Evolutionary conservation across 805 yeast genomes (phyloP).

Genomic region (Zygoascus bituminiphila): DNA sequence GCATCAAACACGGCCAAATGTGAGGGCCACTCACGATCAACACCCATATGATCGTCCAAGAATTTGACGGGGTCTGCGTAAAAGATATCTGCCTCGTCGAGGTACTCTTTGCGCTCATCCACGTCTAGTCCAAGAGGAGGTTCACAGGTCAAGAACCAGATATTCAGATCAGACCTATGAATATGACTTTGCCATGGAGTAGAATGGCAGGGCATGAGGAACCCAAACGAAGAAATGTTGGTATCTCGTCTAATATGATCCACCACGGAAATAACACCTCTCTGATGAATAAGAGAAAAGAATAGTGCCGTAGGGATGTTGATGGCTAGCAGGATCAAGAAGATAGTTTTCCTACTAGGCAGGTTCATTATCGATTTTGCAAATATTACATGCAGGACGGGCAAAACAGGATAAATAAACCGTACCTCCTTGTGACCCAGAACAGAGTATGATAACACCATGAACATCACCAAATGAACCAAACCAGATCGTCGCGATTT

Average conservation of each 20-base stretch:
- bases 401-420: conserved; percentile 78
- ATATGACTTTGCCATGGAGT: conserved; percentile 90
- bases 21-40: conserved; percentile 37
- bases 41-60: conserved; percentile 33
- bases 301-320: conserved; percentile 41
- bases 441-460: conserved; percentile 49
- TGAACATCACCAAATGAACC: conserved; percentile 31
- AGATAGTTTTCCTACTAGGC: conserved; percentile 5
- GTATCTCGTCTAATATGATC: conserved; percentile 39
- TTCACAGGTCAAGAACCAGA: conserved; percentile 84
- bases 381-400: conserved; percentile 50
- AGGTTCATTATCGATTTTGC: conserved; percentile 32
- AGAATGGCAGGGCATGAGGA: conserved; percentile 93
- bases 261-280: conserved; percentile 72
- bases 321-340: conserved; percentile 22
- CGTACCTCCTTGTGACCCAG: conserved; percentile 86
- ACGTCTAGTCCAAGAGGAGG: conserved; percentile 56
- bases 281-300: conserved; percentile 66
- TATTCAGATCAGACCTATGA: conserved; percentile 43
- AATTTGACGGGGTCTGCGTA: conserved; percentile 60
- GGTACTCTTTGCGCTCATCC: conserved; percentile 39
- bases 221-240: conserved; percentile 52
- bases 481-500: conserved; percentile 23
- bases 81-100: conserved; percentile 82
- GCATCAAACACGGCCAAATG: conserved; percentile 67